These are phyloP conservation scores for Chlamydomonas reinhardtii DNA, from an alignment of 163 green algal species.

Conservation along the genomic window DNA sequence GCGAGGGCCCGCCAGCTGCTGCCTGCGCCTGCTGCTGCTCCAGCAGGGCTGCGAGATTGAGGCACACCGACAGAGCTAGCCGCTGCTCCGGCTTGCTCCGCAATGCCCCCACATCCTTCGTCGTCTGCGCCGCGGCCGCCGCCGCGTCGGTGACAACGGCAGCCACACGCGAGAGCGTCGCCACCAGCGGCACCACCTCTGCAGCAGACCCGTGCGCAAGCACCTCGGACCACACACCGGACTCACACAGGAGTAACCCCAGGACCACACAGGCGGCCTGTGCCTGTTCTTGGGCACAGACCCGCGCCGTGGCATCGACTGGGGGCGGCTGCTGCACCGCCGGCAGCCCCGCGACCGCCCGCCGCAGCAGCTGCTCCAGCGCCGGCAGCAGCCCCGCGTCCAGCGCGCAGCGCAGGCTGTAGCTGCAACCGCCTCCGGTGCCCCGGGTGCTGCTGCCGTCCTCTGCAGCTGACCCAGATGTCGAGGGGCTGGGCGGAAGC, in stretches of 20 bases:
- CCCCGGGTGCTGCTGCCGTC: neutral
- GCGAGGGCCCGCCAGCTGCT: too few relatives aligned
- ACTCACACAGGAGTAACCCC: neutral
- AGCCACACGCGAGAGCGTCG: neutral
- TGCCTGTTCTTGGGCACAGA: too few relatives aligned
- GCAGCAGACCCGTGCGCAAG: neutral
- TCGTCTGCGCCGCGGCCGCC: too few relatives aligned
- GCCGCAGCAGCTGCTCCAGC: slow-evolving; percentile 2
- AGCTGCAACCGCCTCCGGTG: neutral
- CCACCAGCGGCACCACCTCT: slow-evolving; percentile 8
- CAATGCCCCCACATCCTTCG: too few relatives aligned
- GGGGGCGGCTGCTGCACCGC: too few relatives aligned
- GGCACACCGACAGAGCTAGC: too few relatives aligned
- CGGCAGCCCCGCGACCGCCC: neutral
- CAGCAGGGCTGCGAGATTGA: neutral
- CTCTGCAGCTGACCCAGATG: too few relatives aligned
- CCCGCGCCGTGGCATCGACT: too few relatives aligned
- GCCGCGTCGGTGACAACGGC: neutral
- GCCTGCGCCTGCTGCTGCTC: neutral
- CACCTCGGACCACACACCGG: neutral
- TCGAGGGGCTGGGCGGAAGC: too few relatives aligned
- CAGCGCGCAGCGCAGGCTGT: slow-evolving; percentile 4
- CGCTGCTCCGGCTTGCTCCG: too few relatives aligned
- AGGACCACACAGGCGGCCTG: too few relatives aligned
- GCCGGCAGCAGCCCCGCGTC: neutral